phyloP scores from a whole-genome alignment of 1,284 basidiomycete genomes.

The Phaffia rhodozyma region DNA sequence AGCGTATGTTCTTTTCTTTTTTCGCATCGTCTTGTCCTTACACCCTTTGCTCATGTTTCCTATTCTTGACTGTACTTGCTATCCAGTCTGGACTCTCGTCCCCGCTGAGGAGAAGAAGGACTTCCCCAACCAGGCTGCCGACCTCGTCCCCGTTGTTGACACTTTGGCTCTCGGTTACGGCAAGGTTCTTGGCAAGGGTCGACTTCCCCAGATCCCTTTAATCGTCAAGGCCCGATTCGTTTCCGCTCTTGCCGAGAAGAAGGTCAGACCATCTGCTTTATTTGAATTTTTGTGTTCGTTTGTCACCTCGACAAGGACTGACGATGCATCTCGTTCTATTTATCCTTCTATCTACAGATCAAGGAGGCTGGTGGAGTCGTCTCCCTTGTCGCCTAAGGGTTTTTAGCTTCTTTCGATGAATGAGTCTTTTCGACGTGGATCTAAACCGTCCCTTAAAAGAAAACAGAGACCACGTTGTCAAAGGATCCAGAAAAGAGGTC shows the following conservation, averaged over 20 bases:
- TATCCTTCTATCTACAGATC: slow-evolving; percentile 45
- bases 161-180: slow-evolving; percentile 55
- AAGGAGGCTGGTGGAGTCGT: slow-evolving; percentile 91
- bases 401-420: too few relatives aligned
- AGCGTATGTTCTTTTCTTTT: slow-evolving; percentile 38
- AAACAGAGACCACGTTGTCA: too few relatives aligned
- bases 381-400: slow-evolving; percentile 65
- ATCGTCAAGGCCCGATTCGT: slow-evolving; percentile 95
- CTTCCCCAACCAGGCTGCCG: slow-evolving; percentile 40
- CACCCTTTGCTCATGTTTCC: background rate
- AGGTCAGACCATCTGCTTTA: slow-evolving; percentile 46
- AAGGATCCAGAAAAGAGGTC: too few relatives aligned
- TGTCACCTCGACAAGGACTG: background rate
- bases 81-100: slow-evolving; percentile 55
- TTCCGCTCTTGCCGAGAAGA: slow-evolving; percentile 68
- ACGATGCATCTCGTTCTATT: background rate
- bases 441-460: too few relatives aligned
- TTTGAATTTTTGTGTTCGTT: background rate
- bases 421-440: too few relatives aligned
- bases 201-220: slow-evolving; percentile 48
- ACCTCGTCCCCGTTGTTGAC: slow-evolving; percentile 19
- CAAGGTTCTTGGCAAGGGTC: slow-evolving; percentile 82
- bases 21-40: background rate
- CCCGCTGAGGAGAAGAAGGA: slow-evolving; percentile 64
- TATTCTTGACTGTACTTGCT: background rate